Evolutionary conservation across 2,329 filamentous ascomycete species (phyloP).

Genomic region (Fusarium subtropicale): DNA sequence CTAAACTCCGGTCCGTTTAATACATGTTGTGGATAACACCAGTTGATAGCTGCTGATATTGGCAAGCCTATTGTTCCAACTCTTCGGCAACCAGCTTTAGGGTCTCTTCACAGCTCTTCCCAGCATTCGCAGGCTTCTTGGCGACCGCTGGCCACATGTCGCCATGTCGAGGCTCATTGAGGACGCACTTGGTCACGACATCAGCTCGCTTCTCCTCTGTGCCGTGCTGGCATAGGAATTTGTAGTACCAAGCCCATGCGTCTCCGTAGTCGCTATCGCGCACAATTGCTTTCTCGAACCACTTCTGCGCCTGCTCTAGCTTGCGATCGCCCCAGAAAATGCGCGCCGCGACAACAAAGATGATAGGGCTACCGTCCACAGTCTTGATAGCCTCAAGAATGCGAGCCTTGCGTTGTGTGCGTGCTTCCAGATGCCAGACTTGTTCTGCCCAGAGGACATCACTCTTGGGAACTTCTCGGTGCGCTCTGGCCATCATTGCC

Average conservation of each 20-base stretch:
- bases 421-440: conserved; percentile 92
- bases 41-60: not conserved
- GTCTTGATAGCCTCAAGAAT: conserved; percentile 96
- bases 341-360: conserved; percentile 91
- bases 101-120: conserved; percentile 81
- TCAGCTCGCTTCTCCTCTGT: conserved; percentile 92
- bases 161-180: conserved; percentile 90
- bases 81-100: conserved; percentile 78
- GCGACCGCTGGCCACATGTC: conserved; percentile 89
- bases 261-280: conserved; percentile 89
- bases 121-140: conserved; percentile 86
- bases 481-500: conserved; percentile 90
- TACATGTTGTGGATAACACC: not conserved
- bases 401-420: conserved; percentile 91
- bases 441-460: conserved; percentile 93
- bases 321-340: conserved; percentile 96
- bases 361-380: conserved; percentile 88
- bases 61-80: conserved; percentile 47
- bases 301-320: conserved; percentile 92
- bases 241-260: conserved; percentile 98
- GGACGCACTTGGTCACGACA: conserved; percentile 81
- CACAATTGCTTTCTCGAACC: conserved; percentile 96
- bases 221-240: conserved; percentile 91
- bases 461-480: conserved; percentile 89
- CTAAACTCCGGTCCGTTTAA: conserved; percentile 31